Evolutionary conservation across 371 early-diverging fungal species (phyloP).

Genomic region (Zancudomyces culisetae): DNA sequence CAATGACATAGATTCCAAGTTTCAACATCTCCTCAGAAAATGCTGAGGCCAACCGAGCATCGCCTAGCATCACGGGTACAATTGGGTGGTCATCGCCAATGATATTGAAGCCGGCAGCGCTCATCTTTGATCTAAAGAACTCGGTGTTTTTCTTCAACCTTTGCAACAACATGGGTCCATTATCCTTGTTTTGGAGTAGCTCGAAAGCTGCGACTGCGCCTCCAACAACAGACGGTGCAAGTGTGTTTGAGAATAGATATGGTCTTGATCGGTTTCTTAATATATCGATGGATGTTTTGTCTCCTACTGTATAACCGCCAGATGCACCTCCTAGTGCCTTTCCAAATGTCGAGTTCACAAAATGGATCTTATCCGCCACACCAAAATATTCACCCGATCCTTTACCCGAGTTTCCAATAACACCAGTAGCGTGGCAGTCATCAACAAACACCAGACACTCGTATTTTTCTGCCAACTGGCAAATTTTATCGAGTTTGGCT

Average conservation of each 20-base stretch:
- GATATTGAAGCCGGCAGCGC: slow-evolving; percentile 30
- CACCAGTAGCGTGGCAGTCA: slow-evolving; percentile 44
- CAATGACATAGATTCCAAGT: slow-evolving; percentile 37
- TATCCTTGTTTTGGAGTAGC: slow-evolving; percentile 25
- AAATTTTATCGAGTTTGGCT: slow-evolving; percentile 34
- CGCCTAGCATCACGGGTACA: slow-evolving; percentile 39
- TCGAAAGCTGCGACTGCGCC: slow-evolving; percentile 36
- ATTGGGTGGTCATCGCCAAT: slow-evolving; percentile 42
- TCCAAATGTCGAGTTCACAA: slow-evolving; percentile 42
- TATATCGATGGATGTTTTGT: slow-evolving; percentile 26
- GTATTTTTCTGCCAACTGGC: slow-evolving; percentile 39
- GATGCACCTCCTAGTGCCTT: slow-evolving; percentile 44
- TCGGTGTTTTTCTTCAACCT: slow-evolving; percentile 31
- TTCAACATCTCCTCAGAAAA: slow-evolving; percentile 36
- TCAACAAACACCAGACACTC: slow-evolving; percentile 37
- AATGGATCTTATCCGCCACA: slow-evolving; percentile 32
- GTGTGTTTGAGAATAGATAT: slow-evolving; percentile 40
- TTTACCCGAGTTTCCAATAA: slow-evolving; percentile 33
- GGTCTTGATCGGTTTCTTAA: slow-evolving; percentile 37
- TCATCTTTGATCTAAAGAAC: slow-evolving; percentile 28
- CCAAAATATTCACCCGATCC: slow-evolving; percentile 38
- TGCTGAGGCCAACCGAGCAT: slow-evolving; percentile 30
- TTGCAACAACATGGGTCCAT: slow-evolving; percentile 18
- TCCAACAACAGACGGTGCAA: slow-evolving; percentile 43
- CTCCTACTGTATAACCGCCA: slow-evolving; percentile 39